These are phyloP conservation scores for Ostreobium quekettii DNA, from an alignment of 139 green algal genomes.

Conservation along the genomic window DNA sequence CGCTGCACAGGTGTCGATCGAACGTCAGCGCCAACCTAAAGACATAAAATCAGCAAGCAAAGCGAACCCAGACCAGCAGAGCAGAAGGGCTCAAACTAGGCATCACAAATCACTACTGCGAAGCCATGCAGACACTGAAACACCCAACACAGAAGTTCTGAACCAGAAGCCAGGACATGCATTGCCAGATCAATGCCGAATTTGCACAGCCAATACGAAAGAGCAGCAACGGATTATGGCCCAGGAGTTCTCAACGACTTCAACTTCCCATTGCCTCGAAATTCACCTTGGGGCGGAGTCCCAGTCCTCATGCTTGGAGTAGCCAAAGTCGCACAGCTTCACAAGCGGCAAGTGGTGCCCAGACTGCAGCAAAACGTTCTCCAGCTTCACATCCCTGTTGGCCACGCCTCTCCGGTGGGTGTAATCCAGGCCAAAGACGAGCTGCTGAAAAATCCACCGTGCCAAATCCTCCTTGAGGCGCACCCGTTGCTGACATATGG, in stretches of 20 bases:
- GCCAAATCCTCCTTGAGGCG: conserved; percentile 88
- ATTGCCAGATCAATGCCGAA: no score
- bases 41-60: no score
- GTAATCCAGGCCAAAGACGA: conserved; percentile 57
- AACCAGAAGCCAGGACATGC: no score
- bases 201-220: no score
- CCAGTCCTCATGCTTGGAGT: conserved; percentile 62
- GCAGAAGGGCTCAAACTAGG: no score
- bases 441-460: conserved; percentile 93
- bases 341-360: conserved; percentile 46
- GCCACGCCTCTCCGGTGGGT: conserved; percentile 56
- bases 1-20: no score
- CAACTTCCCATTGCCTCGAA: background rate
- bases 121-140: no score
- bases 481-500: conserved; percentile 62
- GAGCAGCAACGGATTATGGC: no score
- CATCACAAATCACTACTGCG: no score
- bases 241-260: background rate
- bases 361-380: conserved; percentile 60
- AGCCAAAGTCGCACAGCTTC: conserved; percentile 92
- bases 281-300: conserved; percentile 37
- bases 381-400: conserved; percentile 74
- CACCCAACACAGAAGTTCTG: no score
- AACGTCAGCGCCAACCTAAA: no score
- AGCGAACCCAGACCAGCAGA: no score